Percentiles rank a stretch among this genome's conserved stretches.
Conservation (phyloP, 345 rosid species). For the Orychophragmus violaceus region DNA sequence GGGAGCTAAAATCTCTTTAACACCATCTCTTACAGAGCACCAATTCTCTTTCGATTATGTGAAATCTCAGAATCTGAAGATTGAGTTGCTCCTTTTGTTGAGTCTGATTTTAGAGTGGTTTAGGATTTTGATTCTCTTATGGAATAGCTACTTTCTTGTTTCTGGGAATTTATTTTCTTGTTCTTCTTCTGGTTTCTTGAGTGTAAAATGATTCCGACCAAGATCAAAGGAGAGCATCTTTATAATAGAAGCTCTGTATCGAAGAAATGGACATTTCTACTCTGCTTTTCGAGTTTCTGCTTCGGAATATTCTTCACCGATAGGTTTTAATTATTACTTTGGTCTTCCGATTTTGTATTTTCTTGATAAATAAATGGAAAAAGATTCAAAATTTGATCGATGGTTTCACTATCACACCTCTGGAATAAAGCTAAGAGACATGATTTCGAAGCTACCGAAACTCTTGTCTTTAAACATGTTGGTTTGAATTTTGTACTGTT, state of each 20-base stretch:
- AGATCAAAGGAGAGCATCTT: constrained; percentile 58
- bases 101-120: neutral
- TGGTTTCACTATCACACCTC: neutral
- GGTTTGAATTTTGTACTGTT: constrained; percentile 31
- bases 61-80: constrained; percentile 16
- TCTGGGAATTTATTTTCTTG: neutral
- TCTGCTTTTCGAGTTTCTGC: constrained; percentile 76
- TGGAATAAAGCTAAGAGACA: neutral
- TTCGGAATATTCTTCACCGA: constrained; percentile 78
- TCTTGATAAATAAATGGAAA: neutral
- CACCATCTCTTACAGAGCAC: neutral
- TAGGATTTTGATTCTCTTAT: neutral
- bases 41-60: neutral
- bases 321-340: constrained; percentile 28
- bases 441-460: no score
- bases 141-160: constrained; percentile 1
- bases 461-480: no score
- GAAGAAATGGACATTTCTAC: constrained; percentile 63
- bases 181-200: neutral
- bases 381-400: neutral
- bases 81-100: neutral
- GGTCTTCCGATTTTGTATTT: neutral
- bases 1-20: neutral
- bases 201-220: constrained; percentile 47
- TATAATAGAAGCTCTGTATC: constrained; percentile 44